Percentiles rank a stretch among this genome's conserved stretches.
Conservation (phyloP, 2,329 filamentous ascomycete genomes). For the Xylariaceae sp. region DNA sequence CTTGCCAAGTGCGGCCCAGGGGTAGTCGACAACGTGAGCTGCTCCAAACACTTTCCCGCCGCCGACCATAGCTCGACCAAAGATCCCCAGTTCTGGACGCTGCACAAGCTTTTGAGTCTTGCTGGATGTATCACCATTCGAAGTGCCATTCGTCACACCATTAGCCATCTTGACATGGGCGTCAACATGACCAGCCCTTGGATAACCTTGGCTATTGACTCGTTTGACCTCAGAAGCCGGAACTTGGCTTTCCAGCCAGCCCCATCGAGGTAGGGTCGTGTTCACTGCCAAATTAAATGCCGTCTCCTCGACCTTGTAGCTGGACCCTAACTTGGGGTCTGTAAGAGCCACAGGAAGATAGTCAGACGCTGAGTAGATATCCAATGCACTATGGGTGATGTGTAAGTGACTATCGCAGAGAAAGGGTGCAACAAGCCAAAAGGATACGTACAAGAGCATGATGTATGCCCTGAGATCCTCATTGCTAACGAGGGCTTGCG, state of each 20-base stretch:
- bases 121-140: neutral
- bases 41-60: slow-evolving; percentile 16
- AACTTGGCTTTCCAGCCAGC: slow-evolving; percentile 33
- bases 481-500: slow-evolving; percentile 32
- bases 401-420: neutral
- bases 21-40: slow-evolving; percentile 20
- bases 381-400: slow-evolving; percentile 24
- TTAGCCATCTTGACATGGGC: slow-evolving; percentile 6
- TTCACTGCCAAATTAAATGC: slow-evolving; percentile 32
- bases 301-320: slow-evolving; percentile 31
- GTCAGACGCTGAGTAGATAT: slow-evolving; percentile 32
- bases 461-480: slow-evolving; percentile 35
- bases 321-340: slow-evolving; percentile 27
- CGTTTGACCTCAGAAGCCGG: slow-evolving; percentile 1
- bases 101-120: neutral
- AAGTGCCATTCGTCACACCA: neutral
- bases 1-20: slow-evolving; percentile 17
- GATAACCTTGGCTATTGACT: slow-evolving; percentile 19
- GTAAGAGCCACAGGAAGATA: slow-evolving; percentile 30
- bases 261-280: slow-evolving; percentile 31
- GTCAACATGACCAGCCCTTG: slow-evolving; percentile 26
- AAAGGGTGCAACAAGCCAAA: neutral
- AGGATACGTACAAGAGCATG: slow-evolving; percentile 30
- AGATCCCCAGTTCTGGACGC: slow-evolving; percentile 20
- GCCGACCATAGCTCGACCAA: slow-evolving; percentile 20